phyloP scores from a whole-genome alignment of 768 basidiomycete species.

The Suillus hirtellus region DNA sequence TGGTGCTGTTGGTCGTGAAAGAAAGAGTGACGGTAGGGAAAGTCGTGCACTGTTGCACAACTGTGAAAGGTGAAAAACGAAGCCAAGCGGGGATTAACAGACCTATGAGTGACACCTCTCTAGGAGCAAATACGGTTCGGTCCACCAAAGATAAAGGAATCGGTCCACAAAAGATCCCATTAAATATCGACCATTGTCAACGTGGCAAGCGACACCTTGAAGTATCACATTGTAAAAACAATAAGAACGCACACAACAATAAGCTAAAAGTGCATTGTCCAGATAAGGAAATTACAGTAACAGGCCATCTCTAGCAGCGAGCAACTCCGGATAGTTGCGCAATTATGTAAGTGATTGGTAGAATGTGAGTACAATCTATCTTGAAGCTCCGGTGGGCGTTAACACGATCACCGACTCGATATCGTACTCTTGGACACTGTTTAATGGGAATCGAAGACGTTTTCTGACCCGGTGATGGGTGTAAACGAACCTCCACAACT shows the following conservation, averaged over 20 bases:
- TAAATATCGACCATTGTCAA: conserved; percentile 20
- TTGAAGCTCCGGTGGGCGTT: not conserved
- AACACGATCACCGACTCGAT: not conserved
- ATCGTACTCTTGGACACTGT: not conserved
- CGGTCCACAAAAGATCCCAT: conserved; percentile 2
- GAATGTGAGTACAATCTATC: not conserved
- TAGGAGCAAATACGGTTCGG: conserved; percentile 11
- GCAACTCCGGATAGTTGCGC: not conserved
- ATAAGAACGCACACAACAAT: conserved; percentile 25
- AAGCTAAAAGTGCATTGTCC: conserved; percentile 22
- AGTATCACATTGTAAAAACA: conserved; percentile 16
- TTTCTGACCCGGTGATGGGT: not conserved
- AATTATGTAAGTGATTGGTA: not conserved
- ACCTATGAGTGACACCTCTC: conserved; percentile 14
- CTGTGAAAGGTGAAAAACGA: conserved; percentile 2
- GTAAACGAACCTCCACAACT: not conserved
- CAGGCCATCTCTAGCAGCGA: too few relatives aligned
- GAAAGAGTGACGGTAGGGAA: conserved; percentile 8
- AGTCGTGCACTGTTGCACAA: not conserved
- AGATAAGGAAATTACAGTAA: conserved; percentile 24
- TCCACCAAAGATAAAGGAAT: conserved; percentile 25
- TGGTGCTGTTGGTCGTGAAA: conserved; percentile 20
- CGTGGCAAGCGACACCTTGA: conserved; percentile 6
- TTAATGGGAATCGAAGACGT: not conserved
- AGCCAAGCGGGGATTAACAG: not conserved